phyloP scores from a whole-genome alignment of 164 flowering plant genomes.

The Chloranthus sessilifolius region DNA sequence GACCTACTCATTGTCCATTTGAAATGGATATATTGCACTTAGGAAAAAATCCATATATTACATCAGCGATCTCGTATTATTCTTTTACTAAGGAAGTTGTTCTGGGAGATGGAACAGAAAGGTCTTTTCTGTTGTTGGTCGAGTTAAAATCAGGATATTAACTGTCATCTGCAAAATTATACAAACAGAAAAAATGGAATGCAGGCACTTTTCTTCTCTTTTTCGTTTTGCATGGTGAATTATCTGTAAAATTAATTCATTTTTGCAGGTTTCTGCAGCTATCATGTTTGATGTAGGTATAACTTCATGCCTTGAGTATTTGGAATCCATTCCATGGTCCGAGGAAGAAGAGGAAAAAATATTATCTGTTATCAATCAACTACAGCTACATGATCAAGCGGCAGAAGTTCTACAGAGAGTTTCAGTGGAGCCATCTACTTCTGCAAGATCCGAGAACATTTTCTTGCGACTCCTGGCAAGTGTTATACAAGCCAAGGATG shows the following conservation, averaged over 20 bases:
- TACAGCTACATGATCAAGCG: slow-evolving; percentile 40
- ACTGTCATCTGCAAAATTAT: no score
- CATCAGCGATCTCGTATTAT: no score
- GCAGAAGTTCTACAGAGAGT: slow-evolving; percentile 61
- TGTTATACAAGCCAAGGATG: slow-evolving; percentile 77
- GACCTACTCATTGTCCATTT: no score
- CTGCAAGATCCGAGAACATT: slow-evolving; percentile 46
- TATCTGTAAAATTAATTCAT: slow-evolving; percentile 7
- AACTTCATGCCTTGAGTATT: slow-evolving; percentile 63
- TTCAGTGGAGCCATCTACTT: slow-evolving; percentile 48
- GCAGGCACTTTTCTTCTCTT: no score
- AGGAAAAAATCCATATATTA: no score
- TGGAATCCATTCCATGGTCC: slow-evolving; percentile 93
- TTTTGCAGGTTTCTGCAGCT: slow-evolving; percentile 65
- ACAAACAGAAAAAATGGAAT: no score
- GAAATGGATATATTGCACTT: no score
- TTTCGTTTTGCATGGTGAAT: neutral
- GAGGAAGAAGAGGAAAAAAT: slow-evolving; percentile 78
- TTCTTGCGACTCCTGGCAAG: slow-evolving; percentile 46
- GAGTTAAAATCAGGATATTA: no score
- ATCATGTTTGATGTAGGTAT: slow-evolving; percentile 66
- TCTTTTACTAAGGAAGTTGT: no score
- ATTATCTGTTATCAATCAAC: slow-evolving; percentile 44
- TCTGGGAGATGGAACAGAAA: no score
- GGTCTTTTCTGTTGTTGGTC: no score